These are phyloP conservation scores for Cruciata laevipes DNA, from an alignment of 257 asterid genomes.

Conservation along the genomic window DNA sequence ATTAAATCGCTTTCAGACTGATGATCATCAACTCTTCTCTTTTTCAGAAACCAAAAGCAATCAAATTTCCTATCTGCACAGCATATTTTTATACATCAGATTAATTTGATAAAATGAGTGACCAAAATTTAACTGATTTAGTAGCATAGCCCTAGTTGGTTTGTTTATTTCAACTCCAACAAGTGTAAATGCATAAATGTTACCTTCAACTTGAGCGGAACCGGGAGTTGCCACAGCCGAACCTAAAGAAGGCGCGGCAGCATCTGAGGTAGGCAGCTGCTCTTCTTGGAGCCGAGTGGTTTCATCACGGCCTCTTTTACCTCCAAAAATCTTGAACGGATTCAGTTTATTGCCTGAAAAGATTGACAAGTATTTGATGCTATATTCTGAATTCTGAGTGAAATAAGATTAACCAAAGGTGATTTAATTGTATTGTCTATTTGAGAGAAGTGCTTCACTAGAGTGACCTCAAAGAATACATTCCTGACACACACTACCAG, in stretches of 20 bases:
- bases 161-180: neutral
- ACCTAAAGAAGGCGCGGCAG: neutral
- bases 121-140: neutral
- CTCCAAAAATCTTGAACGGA: slow-evolving; percentile 32
- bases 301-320: slow-evolving; percentile 9
- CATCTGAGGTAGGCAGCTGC: slow-evolving; percentile 8
- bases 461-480: too few species aligned
- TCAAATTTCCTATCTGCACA: slow-evolving; percentile 1
- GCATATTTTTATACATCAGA: neutral
- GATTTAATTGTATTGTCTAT: too few species aligned
- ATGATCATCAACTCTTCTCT: neutral
- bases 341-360: slow-evolving; percentile 39
- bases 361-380: neutral
- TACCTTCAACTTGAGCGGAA: slow-evolving; percentile 6
- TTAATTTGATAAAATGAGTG: neutral
- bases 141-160: neutral
- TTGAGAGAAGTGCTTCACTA: too few species aligned
- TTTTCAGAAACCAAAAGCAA: neutral
- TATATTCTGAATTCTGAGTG: neutral
- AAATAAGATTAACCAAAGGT: neutral
- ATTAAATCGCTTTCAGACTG: neutral
- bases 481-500: too few species aligned
- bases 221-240: neutral
- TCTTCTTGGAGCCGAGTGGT: slow-evolving; percentile 1
- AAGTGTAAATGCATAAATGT: neutral